phyloP scores from a whole-genome alignment of 495 filamentous ascomycete genomes.

The Aspergillus funiculosus region DNA sequence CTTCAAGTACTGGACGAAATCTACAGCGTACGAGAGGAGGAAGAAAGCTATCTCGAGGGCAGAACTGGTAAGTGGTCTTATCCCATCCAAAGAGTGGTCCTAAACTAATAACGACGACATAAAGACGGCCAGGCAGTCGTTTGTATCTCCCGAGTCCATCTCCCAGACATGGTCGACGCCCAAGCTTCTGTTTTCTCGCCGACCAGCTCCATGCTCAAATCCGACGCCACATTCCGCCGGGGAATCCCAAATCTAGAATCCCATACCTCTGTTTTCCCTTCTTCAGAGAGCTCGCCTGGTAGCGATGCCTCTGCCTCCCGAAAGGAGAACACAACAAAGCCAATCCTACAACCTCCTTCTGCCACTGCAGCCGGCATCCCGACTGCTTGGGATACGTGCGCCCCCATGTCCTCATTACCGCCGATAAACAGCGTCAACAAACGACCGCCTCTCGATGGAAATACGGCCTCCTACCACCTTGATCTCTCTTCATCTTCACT shows the following conservation, averaged over 20 bases:
- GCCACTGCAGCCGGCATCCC: neutral
- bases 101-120: neutral
- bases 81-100: neutral
- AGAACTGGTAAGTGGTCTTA: conserved; percentile 43
- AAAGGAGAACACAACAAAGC: conserved; percentile 14
- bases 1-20: conserved; percentile 54
- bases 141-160: conserved; percentile 30
- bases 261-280: conserved; percentile 22
- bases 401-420: conserved; percentile 5
- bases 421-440: conserved; percentile 12
- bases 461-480: conserved; percentile 13
- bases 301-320: conserved; percentile 6
- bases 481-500: conserved; percentile 16
- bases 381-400: conserved; percentile 9
- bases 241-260: conserved; percentile 20
- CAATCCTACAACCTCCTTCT: conserved; percentile 8
- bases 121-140: conserved; percentile 20
- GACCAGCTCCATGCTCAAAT: conserved; percentile 2
- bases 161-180: conserved; percentile 25
- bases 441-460: conserved; percentile 11
- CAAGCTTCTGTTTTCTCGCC: conserved; percentile 11
- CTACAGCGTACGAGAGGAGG: conserved; percentile 56
- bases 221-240: conserved; percentile 16
- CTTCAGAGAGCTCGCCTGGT: conserved; percentile 12
- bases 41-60: conserved; percentile 54